Conservation (phyloP, 768 basidiomycete species). For the Holtermanniella nyarrowii region DNA sequence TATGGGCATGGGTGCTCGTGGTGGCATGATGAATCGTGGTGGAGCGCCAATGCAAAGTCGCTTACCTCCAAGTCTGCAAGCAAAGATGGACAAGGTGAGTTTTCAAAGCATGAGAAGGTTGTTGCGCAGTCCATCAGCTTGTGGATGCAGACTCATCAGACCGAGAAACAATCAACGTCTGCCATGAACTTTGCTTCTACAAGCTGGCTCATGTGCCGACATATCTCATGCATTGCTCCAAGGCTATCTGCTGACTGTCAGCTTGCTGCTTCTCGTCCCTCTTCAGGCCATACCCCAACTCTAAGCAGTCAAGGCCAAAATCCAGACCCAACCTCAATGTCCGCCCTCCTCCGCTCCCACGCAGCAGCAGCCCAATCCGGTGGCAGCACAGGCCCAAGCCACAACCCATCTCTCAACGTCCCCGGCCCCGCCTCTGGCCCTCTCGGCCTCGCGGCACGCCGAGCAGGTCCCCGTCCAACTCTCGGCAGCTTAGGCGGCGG, state of each 20-base stretch:
- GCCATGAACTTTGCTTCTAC: neutral
- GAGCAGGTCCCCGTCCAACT: slow-evolving; percentile 32
- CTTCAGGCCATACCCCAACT: slow-evolving; percentile 14
- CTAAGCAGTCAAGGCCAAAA: slow-evolving; percentile 6
- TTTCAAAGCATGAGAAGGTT: neutral
- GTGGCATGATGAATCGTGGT: slow-evolving; percentile 6
- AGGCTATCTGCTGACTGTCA: slow-evolving; percentile 4
- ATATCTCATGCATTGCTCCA: neutral
- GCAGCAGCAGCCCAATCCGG: slow-evolving; percentile 11
- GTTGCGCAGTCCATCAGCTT: too few relatives aligned
- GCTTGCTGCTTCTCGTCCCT: slow-evolving; percentile 21
- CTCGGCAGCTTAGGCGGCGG: slow-evolving; percentile 7
- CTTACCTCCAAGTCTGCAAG: slow-evolving; percentile 80
- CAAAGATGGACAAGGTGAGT: slow-evolving; percentile 83
- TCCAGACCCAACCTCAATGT: slow-evolving; percentile 36
- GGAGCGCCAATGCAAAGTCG: slow-evolving; percentile 16
- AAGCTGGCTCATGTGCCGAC: neutral
- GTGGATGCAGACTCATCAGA: too few relatives aligned
- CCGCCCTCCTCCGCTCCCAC: slow-evolving; percentile 35
- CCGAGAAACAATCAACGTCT: too few relatives aligned
- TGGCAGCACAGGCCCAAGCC: slow-evolving; percentile 8
- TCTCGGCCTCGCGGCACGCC: slow-evolving; percentile 42
- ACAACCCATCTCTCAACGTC: slow-evolving; percentile 6
- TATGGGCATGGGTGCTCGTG: slow-evolving; percentile 31
- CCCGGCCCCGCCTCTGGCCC: slow-evolving; percentile 33